A percentile compares a stretch with the other conserved stretches of the same genome.
Evolutionary conservation across 306 rosid genomes (phyloP).

Genomic region (Luffa acutangula): DNA sequence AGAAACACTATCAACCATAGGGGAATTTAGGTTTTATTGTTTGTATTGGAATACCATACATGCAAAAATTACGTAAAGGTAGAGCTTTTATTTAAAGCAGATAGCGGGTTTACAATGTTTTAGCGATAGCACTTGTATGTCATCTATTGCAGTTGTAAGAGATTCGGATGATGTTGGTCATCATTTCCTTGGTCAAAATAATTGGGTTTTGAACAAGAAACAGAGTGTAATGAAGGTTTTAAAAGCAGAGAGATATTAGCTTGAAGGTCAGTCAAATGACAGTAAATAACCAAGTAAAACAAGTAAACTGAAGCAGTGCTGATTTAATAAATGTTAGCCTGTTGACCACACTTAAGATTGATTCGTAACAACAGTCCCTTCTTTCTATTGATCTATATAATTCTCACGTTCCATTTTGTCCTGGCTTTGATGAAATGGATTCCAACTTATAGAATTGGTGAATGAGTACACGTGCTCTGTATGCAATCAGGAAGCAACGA

Average conservation of each 20-base stretch:
- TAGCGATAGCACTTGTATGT: background rate
- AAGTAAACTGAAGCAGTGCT: too few species aligned
- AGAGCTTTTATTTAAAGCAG: background rate
- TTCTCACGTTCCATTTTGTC: background rate
- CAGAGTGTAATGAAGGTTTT: too few species aligned
- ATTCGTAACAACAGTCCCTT: background rate
- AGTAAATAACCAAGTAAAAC: too few species aligned
- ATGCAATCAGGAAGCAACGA: slow-evolving; percentile 51
- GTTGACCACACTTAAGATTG: too few species aligned
- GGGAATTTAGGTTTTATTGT: background rate
- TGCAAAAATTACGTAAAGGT: background rate
- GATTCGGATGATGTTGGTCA: background rate
- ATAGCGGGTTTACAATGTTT: background rate
- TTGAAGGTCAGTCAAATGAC: too few species aligned
- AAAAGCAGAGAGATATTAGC: too few species aligned
- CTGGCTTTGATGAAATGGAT: background rate
- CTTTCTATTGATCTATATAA: background rate
- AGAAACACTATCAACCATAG: background rate
- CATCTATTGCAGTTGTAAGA: background rate
- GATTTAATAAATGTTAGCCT: too few species aligned
- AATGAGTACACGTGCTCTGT: background rate
- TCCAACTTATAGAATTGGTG: background rate
- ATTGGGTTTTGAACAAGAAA: too few species aligned
- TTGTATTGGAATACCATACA: background rate
- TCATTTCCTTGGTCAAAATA: background rate